These are phyloP conservation scores for Aspergillus aculeatinus DNA, from an alignment of 2,329 filamentous ascomycete genomes.

Conservation along the genomic window DNA sequence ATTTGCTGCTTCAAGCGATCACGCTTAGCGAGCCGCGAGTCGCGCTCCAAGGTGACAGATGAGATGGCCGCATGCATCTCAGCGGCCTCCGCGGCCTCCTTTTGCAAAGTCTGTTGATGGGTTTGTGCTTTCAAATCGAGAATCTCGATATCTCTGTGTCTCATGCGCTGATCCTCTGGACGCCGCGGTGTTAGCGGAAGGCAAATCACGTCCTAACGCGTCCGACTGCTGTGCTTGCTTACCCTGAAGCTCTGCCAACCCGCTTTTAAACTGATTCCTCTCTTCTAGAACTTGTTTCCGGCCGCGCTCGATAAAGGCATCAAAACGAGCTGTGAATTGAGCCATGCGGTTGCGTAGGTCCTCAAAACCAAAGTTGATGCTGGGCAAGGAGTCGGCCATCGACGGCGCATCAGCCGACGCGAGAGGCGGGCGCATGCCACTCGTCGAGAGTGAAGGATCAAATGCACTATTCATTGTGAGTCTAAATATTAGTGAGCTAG, in stretches of 20 bases:
- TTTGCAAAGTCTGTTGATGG: conserved; percentile 57
- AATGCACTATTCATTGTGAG: conserved; percentile 48
- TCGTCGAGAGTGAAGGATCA: conserved; percentile 57
- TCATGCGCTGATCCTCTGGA: conserved; percentile 86
- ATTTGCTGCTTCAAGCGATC: conserved; percentile 59
- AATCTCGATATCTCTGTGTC: conserved; percentile 83
- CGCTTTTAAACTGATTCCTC: conserved; percentile 89
- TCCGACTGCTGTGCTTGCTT: conserved; percentile 21
- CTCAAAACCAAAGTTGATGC: conserved; percentile 93
- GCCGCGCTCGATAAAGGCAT: conserved; percentile 89
- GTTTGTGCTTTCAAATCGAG: conserved; percentile 56
- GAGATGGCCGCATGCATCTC: conserved; percentile 63
- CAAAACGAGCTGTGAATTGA: conserved; percentile 85
- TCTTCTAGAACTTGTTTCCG: conserved; percentile 88
- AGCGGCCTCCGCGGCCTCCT: conserved; percentile 60
- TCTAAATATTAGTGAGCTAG: not conserved
- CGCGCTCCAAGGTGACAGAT: conserved; percentile 56
- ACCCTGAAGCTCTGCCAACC: conserved; percentile 88
- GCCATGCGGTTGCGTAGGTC: conserved; percentile 93
- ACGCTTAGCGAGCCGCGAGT: conserved; percentile 55
- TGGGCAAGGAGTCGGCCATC: conserved; percentile 71
- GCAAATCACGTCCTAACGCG: not conserved
- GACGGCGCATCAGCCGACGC: conserved; percentile 55
- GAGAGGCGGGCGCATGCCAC: conserved; percentile 53
- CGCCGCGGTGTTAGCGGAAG: conserved; percentile 3